Evolutionary conservation across 2,329 filamentous ascomycete species (phyloP).

Genomic region (Microdochium trichocladiopsis): DNA sequence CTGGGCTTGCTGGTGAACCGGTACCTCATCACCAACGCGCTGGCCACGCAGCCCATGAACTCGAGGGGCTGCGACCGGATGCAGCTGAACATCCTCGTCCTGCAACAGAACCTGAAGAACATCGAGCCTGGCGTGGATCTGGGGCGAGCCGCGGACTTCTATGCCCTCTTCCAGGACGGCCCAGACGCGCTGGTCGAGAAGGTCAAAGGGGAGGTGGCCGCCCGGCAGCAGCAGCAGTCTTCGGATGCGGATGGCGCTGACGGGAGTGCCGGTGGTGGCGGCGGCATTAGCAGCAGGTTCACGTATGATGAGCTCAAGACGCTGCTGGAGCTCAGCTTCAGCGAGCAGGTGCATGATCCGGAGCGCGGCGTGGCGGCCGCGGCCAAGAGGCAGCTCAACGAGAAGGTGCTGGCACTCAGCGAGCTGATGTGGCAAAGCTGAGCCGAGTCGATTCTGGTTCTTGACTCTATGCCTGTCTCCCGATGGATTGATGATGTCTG

Average conservation of each 20-base stretch:
- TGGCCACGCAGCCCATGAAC: constrained; percentile 76
- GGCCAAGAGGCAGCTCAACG: constrained; percentile 63
- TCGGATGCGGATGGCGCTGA: background rate
- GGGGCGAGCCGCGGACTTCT: constrained; percentile 58
- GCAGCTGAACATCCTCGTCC: constrained; percentile 86
- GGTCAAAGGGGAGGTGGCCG: constrained; percentile 37
- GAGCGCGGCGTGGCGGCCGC: constrained; percentile 61
- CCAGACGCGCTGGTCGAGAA: constrained; percentile 57
- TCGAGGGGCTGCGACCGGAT: constrained; percentile 75
- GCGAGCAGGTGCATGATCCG: constrained; percentile 57
- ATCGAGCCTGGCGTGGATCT: constrained; percentile 68
- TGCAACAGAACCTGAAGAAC: constrained; percentile 96
- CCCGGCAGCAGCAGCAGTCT: constrained; percentile 1
- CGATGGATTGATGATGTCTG: background rate
- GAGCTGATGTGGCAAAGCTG: constrained; percentile 65
- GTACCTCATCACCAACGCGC: constrained; percentile 67
- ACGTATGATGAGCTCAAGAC: constrained; percentile 61
- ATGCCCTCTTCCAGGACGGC: constrained; percentile 58
- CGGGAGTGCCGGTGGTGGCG: constrained; percentile 13
- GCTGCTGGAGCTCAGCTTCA: constrained; percentile 60
- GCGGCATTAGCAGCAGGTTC: constrained; percentile 35
- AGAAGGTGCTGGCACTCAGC: constrained; percentile 62
- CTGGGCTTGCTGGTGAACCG: constrained; percentile 72
- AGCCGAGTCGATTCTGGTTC: too few species aligned
- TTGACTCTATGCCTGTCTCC: background rate